phyloP scores from a whole-genome alignment of 106 monocot genomes.

The Acorus calamus region DNA sequence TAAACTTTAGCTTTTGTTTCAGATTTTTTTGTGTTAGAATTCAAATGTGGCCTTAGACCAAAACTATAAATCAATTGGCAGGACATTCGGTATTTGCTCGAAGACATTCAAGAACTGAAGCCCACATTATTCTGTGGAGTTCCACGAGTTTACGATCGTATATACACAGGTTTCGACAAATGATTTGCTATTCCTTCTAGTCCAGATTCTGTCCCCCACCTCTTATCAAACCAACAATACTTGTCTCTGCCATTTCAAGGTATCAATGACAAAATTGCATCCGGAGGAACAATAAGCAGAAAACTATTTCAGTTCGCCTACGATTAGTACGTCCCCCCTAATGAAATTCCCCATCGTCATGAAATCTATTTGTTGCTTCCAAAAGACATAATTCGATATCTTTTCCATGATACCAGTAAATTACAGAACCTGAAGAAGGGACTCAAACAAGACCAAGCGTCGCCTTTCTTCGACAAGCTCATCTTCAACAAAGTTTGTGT shows the following conservation, averaged over 20 bases:
- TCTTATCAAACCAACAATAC: neutral
- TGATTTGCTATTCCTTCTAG: too few species aligned
- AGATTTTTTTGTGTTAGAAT: too few species aligned
- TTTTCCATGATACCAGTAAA: slow-evolving; percentile 37
- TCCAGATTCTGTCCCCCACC: neutral
- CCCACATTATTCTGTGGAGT: slow-evolving; percentile 91
- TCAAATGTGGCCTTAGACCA: too few species aligned
- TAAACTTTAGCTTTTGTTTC: too few species aligned
- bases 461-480: slow-evolving; percentile 77
- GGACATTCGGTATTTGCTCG: slow-evolving; percentile 79
- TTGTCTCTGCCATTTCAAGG: slow-evolving; percentile 26
- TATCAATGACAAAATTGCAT: slow-evolving; percentile 60
- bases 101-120: slow-evolving; percentile 70
- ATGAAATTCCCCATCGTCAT: neutral
- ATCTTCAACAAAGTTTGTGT: slow-evolving; percentile 68
- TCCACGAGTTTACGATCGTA: slow-evolving; percentile 85
- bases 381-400: neutral
- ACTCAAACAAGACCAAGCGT: slow-evolving; percentile 69
- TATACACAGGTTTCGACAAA: slow-evolving; percentile 46
- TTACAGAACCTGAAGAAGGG: slow-evolving; percentile 64
- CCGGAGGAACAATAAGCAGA: slow-evolving; percentile 53
- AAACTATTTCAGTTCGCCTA: slow-evolving; percentile 70
- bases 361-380: neutral
- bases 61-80: slow-evolving; percentile 6
- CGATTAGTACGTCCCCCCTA: slow-evolving; percentile 39